Base-by-base conservation (phyloP, 1,284 basidiomycete genomes). In the Uromyces viciae-fabae region DNA sequence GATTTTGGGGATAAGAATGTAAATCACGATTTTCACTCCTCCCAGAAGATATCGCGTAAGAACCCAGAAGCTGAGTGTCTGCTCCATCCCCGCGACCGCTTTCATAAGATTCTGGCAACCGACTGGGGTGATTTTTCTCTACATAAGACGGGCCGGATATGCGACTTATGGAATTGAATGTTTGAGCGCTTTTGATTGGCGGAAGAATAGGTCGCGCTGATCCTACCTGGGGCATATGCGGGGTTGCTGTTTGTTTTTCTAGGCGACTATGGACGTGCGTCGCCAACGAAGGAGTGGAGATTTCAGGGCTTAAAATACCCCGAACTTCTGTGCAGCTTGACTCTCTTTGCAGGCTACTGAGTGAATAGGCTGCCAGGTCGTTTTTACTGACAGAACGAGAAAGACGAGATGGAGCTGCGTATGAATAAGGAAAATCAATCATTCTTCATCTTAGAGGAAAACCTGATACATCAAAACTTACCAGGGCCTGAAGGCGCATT, bases 291-390 rank as follows among this genome's bases (percentile, higher is more conserved):
- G 72, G 60, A 2, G 25, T 75, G 4, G 42, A 52, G 19, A 42
- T 17, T 42, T 75, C 54, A 75, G 56, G 60, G 54, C 72, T 17
- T 58, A 15, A 28, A 46, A n/a, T 72, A 49, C 69, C 69, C 38
- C 69, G 19, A 9, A 14, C 69, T 54, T 33, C 25, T 33, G 43
- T 46, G 17, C 49, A 46, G 49, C 19, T 72, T 7, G 72, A 75
- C 54, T 56, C 33, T 43, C 72, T 56, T 43, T 75, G 74, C n/a
- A 43, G 56, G 17, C 43, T 76, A 17, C 74, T 76, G 36, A 76
- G 74, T 49, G 74, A 76, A 46, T 76, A 76, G 38, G 74, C 74
- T 25, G 74, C 56, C 28, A 76, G 52, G 42, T 76, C 74, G 60
- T 66, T 76, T 40, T 64, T 76, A 19, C 72, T 72, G 42, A 72